Evolutionary conservation across 1,284 basidiomycete species (phyloP).

Genomic region (Naganishia sp.): DNA sequence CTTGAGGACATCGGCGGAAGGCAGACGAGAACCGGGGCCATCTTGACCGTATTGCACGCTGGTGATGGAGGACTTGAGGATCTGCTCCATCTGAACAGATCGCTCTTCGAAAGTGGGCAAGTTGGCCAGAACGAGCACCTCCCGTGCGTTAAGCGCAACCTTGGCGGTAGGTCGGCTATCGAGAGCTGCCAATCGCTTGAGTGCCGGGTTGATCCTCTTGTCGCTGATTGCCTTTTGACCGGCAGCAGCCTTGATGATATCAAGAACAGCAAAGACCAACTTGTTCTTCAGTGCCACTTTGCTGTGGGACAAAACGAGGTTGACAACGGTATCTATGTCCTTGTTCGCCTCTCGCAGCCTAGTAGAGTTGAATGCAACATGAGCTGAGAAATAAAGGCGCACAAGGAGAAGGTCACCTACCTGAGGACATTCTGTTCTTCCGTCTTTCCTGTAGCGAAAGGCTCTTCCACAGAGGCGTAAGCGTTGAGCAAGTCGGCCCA

Average conservation of each 20-base stretch:
- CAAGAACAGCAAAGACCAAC: conserved; percentile 79
- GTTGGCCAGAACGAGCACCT: conserved; percentile 92
- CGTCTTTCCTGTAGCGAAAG: conserved; percentile 83
- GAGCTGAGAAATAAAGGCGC: background rate
- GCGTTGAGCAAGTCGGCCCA: conserved; percentile 53
- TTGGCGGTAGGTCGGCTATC: conserved; percentile 82
- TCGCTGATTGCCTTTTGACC: conserved; percentile 56
- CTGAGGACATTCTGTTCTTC: conserved; percentile 85
- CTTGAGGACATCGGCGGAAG: conserved; percentile 80
- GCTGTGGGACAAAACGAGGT: conserved; percentile 89
- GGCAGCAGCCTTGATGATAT: conserved; percentile 80
- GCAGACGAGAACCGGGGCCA: conserved; percentile 63
- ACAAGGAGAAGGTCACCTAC: conserved; percentile 10
- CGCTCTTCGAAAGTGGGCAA: conserved; percentile 98
- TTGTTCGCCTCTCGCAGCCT: conserved; percentile 84
- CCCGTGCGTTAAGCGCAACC: conserved; percentile 92
- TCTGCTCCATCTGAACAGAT: conserved; percentile 86
- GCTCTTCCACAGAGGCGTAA: conserved; percentile 71
- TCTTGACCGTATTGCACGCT: conserved; percentile 87
- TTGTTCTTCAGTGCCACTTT: conserved; percentile 92
- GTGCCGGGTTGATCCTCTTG: conserved; percentile 47
- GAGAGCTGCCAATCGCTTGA: conserved; percentile 61
- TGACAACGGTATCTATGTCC: conserved; percentile 86
- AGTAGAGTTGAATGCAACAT: background rate
- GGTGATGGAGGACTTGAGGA: conserved; percentile 83